Base-by-base conservation (phyloP, 2,329 filamentous ascomycete genomes). In the Colletotrichum sp. region DNA sequence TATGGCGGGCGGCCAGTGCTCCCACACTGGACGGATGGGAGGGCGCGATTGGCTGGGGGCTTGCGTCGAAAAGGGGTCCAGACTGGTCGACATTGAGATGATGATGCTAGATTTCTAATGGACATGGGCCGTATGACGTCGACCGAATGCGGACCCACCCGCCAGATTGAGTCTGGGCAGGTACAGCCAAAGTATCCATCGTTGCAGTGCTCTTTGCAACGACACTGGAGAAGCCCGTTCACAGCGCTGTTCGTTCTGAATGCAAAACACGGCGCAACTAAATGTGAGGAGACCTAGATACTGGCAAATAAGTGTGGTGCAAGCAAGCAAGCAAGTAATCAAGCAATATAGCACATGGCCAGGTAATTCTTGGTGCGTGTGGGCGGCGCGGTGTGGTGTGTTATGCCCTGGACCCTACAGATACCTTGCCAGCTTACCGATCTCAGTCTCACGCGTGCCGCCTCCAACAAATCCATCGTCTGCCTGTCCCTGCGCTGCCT, bases 81-180 rank as follows among this genome's bases (percentile, higher is more conserved):
- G 74, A 74, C 74, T 76, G 62, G 69, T 63, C 63, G 55, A 76
- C 63, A 63, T 52, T 66, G 66, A 62, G 71, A 70, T 64, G 74
- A 76, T 75, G 74, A 76, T 76, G 74, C 74, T 69, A 70, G 59
- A 71, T 76, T 70, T 49, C 59, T 60, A 65, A 76, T 66, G 8
- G 68, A 65, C 62, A 65, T 66, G 69, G 70, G 59, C 65, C 28
- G 44, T 76, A 76, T 76, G 74, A 76, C 74, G 74, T 76, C 71
- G 49, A 18, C 30, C 30, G 34, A 13, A 75, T 76, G 74, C 65
- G 36, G 57, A 68, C 52, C 65, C 74, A 70, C 74, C 21, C 30
- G 15, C 57, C 44, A 24, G 60, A 72, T 68, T 36, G 36, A 59
- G 69, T 28, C 32, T 24, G 59, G 21, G 18, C 39, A 75, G 72